Conservation (phyloP, 1,284 basidiomycete species). For the Trichosporon ovoides region DNA sequence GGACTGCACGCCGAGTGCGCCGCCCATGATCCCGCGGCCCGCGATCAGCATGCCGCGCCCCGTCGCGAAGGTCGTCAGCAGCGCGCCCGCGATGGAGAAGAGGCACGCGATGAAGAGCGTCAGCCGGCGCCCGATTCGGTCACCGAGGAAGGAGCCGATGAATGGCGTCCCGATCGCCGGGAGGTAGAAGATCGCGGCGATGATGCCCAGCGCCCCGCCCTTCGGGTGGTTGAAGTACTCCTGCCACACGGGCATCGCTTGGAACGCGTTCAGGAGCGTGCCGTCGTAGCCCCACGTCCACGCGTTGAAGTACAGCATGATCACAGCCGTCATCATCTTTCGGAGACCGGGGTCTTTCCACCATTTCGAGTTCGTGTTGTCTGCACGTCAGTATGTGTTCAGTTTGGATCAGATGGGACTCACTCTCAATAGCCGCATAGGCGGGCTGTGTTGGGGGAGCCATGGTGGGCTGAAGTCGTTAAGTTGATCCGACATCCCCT, state of each 20-base stretch:
- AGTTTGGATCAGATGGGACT: background rate
- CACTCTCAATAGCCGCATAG: slow-evolving; percentile 2
- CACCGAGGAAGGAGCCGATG: slow-evolving; percentile 31
- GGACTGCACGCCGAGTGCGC: slow-evolving; percentile 5
- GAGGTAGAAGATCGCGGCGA: slow-evolving; percentile 19
- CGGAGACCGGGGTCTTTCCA: slow-evolving; percentile 17
- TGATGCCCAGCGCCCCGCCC: slow-evolving; percentile 18
- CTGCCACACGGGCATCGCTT: slow-evolving; percentile 12
- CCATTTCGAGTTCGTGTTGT: slow-evolving; percentile 20
- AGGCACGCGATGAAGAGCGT: slow-evolving; percentile 36
- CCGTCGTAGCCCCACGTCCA: slow-evolving; percentile 15
- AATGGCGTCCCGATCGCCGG: slow-evolving; percentile 15
- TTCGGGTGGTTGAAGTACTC: slow-evolving; percentile 18
- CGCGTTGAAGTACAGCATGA: slow-evolving; percentile 1
- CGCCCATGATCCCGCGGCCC: slow-evolving; percentile 11
- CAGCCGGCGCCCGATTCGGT: slow-evolving; percentile 36
- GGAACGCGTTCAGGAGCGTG: slow-evolving; percentile 10
- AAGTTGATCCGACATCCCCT: background rate
- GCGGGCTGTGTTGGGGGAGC: background rate
- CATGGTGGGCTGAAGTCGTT: background rate
- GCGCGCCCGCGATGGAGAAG: slow-evolving; percentile 51
- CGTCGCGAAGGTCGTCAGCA: slow-evolving; percentile 48
- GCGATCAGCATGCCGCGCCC: slow-evolving; percentile 3
- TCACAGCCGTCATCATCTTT: background rate
- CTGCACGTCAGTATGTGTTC: background rate